A percentile compares a stretch with the other conserved stretches of the same genome.
phyloP scores from a whole-genome alignment of 1,284 basidiomycete species.

The Porodaedalea pini region DNA sequence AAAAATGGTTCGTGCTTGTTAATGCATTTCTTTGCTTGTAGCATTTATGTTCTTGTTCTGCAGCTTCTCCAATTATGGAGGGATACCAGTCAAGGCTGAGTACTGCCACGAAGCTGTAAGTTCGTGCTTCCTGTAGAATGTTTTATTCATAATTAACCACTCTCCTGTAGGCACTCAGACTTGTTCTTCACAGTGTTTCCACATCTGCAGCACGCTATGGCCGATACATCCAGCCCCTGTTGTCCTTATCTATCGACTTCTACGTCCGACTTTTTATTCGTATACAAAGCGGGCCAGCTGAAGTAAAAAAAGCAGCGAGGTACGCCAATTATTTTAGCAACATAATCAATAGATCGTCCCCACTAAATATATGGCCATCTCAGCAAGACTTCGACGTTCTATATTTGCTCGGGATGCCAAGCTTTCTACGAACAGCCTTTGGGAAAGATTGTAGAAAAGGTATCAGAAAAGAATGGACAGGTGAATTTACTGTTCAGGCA shows the following conservation, averaged over 20 bases:
- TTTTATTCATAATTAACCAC: neutral
- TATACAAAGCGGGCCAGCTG: constrained; percentile 71
- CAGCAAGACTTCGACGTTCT: constrained; percentile 82
- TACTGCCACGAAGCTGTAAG: constrained; percentile 90
- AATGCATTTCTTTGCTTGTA: no score
- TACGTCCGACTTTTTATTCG: constrained; percentile 93
- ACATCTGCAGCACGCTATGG: constrained; percentile 90
- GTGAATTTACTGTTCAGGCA: constrained; percentile 68
- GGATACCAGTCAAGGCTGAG: constrained; percentile 87
- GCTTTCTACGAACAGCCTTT: constrained; percentile 77
- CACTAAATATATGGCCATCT: constrained; percentile 18
- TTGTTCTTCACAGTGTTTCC: constrained; percentile 84
- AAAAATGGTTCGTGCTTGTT: constrained; percentile 92
- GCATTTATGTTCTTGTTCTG: neutral
- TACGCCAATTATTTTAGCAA: constrained; percentile 35
- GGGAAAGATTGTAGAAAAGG: constrained; percentile 61
- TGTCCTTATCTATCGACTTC: constrained; percentile 96
- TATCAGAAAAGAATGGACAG: constrained; percentile 49
- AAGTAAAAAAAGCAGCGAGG: constrained; percentile 84
- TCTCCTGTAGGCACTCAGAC: constrained; percentile 68
- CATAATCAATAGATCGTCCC: neutral
- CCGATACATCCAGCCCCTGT: constrained; percentile 85
- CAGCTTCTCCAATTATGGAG: constrained; percentile 95
- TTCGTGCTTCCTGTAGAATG: constrained; percentile 10
- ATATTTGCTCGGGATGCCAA: constrained; percentile 81